A percentile compares a stretch with the other conserved stretches of the same genome.
Evolutionary conservation across 768 basidiomycete species (phyloP).

Genomic region (Rhizopogon vulgaris): DNA sequence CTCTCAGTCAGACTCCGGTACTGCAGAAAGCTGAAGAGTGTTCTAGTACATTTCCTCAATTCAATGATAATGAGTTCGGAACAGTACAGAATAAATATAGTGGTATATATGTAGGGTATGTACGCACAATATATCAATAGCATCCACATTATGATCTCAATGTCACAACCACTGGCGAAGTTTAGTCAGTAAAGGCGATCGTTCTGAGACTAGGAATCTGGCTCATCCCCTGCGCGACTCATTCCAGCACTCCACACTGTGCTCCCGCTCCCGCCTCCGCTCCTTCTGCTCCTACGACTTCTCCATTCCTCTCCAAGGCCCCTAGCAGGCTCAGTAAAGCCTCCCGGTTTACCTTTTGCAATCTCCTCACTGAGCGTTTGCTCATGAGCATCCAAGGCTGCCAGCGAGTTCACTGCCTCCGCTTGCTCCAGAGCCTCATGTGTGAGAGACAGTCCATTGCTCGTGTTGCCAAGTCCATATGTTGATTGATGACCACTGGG

Average conservation of each 20-base stretch:
- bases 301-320: constrained; percentile 45
- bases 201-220: constrained; percentile 21
- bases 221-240: constrained; percentile 52
- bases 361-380: constrained; percentile 66
- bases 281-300: constrained; percentile 42
- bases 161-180: background rate
- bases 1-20: background rate
- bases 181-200: background rate
- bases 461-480: constrained; percentile 24
- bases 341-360: constrained; percentile 63
- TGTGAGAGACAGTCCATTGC: constrained; percentile 40
- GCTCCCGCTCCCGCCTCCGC: constrained; percentile 62
- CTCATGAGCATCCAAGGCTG: constrained; percentile 77
- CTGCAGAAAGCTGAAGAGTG: no score
- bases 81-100: background rate
- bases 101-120: constrained; percentile 2
- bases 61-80: background rate
- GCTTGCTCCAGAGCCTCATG: constrained; percentile 73
- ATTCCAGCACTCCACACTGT: constrained; percentile 88
- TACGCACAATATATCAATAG: constrained; percentile 15
- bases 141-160: constrained; percentile 8
- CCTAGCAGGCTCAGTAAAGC: constrained; percentile 69
- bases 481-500: constrained; percentile 27
- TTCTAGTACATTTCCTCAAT: background rate
- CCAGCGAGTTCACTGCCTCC: constrained; percentile 70